A percentile compares a stretch with the other conserved stretches of the same genome.
phyloP scores from a whole-genome alignment of 768 basidiomycete species.

The Gelatoporia subvermispora region DNA sequence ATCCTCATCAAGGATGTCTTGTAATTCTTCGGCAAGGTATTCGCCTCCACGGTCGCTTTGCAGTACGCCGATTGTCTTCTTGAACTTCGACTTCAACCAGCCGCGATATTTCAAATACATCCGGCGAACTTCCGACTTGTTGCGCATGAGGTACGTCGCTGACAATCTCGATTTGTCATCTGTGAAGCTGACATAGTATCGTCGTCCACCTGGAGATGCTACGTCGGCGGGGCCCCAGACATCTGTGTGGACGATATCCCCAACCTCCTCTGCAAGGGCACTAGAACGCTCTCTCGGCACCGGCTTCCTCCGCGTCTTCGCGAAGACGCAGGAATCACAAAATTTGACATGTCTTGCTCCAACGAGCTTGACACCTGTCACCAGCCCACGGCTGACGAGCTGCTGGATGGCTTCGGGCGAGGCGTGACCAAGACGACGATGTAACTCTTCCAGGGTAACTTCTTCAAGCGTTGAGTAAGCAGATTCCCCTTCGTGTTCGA shows the following conservation, averaged over 20 bases:
- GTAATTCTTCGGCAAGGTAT: too few species aligned
- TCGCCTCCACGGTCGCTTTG: too few species aligned
- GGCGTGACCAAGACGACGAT: conserved; percentile 32
- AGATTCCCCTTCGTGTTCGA: neutral
- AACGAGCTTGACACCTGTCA: conserved; percentile 25
- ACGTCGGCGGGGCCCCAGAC: conserved; percentile 40
- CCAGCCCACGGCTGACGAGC: conserved; percentile 21
- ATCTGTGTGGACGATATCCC: conserved; percentile 34
- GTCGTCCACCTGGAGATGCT: conserved; percentile 12
- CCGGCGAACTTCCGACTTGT: conserved; percentile 28
- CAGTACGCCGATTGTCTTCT: conserved; percentile 25
- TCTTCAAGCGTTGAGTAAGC: neutral
- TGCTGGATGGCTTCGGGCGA: conserved; percentile 17
- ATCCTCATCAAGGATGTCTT: too few species aligned
- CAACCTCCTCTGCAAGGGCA: conserved; percentile 23
- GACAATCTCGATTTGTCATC: conserved; percentile 21
- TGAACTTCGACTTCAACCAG: conserved; percentile 28
- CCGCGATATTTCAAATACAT: conserved; percentile 31
- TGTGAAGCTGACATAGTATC: conserved; percentile 24
- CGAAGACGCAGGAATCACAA: conserved; percentile 40
- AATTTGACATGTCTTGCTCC: conserved; percentile 25
- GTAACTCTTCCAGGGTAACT: conserved; percentile 20
- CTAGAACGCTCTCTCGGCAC: conserved; percentile 16
- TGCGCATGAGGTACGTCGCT: conserved; percentile 25
- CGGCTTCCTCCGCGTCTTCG: conserved; percentile 32